Evolutionary conservation across 78 protist genomes (phyloP).

Genomic region (Dictyostelium intermedium): DNA sequence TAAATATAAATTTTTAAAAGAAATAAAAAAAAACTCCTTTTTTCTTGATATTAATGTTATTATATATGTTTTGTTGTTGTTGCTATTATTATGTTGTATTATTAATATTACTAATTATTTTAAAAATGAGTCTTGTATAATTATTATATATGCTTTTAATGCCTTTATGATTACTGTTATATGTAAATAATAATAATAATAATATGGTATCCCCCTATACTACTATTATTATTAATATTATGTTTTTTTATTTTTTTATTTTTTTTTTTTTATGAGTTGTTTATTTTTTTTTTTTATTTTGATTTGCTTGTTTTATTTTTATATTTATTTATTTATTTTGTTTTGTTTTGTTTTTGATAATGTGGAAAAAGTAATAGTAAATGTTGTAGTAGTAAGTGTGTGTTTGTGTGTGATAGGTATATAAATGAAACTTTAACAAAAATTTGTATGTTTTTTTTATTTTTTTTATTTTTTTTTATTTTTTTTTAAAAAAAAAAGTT

Average conservation of each 20-base stretch:
- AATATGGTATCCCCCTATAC: background rate
- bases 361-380: background rate
- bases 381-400: background rate
- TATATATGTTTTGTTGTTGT: background rate
- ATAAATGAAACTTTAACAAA: background rate
- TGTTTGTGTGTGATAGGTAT: background rate
- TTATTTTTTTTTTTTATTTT: background rate
- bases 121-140: background rate
- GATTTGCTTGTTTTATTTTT: background rate
- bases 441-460: too few species aligned
- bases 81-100: background rate
- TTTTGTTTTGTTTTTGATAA: background rate
- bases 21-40: background rate
- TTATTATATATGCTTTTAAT: background rate
- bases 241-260: background rate
- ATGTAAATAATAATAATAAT: background rate
- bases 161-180: background rate
- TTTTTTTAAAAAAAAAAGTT: too few species aligned
- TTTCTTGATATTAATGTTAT: too few species aligned
- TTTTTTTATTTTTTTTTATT: too few species aligned
- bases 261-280: background rate
- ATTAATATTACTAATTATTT: background rate
- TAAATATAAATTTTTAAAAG: background rate
- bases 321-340: too few species aligned
- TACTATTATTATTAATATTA: background rate